Conservation (phyloP, 2,329 filamentous ascomycete genomes). For the Aspergillus sp. region DNA sequence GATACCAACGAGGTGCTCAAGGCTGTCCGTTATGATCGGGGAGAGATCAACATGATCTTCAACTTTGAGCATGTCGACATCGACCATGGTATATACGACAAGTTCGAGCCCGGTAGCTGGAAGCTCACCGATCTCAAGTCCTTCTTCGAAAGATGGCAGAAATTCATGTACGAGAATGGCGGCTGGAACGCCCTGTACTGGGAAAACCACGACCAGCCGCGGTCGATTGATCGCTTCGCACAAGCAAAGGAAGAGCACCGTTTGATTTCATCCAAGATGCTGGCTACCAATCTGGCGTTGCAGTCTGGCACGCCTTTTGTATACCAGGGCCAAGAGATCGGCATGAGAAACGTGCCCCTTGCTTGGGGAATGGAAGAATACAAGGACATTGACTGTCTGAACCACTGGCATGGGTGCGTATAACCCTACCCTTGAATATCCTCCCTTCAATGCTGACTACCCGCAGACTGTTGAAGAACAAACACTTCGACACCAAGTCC, state of each 20-base stretch:
- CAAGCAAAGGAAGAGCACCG: constrained; percentile 48
- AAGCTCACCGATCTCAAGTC: constrained; percentile 49
- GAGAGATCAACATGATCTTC: constrained; percentile 68
- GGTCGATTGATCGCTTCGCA: constrained; percentile 54
- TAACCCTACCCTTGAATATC: not conserved
- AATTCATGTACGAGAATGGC: constrained; percentile 53
- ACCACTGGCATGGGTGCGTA: constrained; percentile 49
- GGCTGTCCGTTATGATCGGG: constrained; percentile 51
- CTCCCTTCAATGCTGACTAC: no score
- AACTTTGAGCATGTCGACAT: constrained; percentile 66
- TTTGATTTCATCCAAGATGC: constrained; percentile 52
- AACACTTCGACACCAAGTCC: constrained; percentile 20
- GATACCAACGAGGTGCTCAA: constrained; percentile 48
- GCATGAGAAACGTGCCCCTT: constrained; percentile 60
- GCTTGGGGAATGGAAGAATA: constrained; percentile 62
- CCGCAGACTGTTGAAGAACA: constrained; percentile 25
- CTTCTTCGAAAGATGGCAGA: constrained; percentile 55
- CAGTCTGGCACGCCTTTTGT: constrained; percentile 61
- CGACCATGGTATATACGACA: constrained; percentile 48
- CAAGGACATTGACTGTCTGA: constrained; percentile 60
- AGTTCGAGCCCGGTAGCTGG: constrained; percentile 46
- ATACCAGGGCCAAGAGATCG: constrained; percentile 68
- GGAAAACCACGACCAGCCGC: constrained; percentile 63
- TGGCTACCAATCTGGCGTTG: constrained; percentile 53
- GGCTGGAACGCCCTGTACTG: constrained; percentile 64